Evolutionary conservation across 306 rosid genomes (phyloP), one percentile per base, ranked within the genome.

Genomic region (Myrica gale): DNA sequence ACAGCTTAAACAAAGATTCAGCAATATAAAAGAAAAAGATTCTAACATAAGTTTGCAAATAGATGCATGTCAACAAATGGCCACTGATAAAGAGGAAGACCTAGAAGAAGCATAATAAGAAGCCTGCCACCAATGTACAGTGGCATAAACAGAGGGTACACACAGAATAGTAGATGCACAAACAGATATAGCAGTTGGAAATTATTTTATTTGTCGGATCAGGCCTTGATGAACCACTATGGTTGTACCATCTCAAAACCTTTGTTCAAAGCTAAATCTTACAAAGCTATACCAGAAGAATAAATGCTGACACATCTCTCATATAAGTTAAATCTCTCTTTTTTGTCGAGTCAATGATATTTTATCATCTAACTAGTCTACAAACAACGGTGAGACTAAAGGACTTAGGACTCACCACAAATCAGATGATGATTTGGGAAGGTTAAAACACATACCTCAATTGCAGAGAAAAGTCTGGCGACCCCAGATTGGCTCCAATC

Each of bases 401-500:
- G 50, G 39, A 58, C 3, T 72, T 39, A 32, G 9, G 10, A 9
- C 3, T 19, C 5, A 26, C 61, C 10, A 6, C 43, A 74, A 69
- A 51, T 47, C 69, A 41, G 78, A 51, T 56, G 62, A 16, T 19
- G 23, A 66, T 74, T 26, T 54, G 47, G 57, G 79, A 72, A 44
- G 17, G 37, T 39, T 68, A 26, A 68, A 47, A 77, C 17, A 9
- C 76, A 52, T 76, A 95, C 98, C 96, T 92, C 90, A 78, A 96
- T 96, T 73, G 97, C 97, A 57, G 79, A 89, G 86, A 92, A 96
- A 74, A 96, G 92, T 87, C 87, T 89, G 74, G 99, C 97, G 23
- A 96, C 99, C 55, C 99, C 98, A 83, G 97, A 89, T 78, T 96
- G 99, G 0, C 93, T 82, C 99, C 99, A 96, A 79, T 96, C 98